phyloP scores from a whole-genome alignment of 2,329 filamentous ascomycete species.

The Fusarium papillatum region DNA sequence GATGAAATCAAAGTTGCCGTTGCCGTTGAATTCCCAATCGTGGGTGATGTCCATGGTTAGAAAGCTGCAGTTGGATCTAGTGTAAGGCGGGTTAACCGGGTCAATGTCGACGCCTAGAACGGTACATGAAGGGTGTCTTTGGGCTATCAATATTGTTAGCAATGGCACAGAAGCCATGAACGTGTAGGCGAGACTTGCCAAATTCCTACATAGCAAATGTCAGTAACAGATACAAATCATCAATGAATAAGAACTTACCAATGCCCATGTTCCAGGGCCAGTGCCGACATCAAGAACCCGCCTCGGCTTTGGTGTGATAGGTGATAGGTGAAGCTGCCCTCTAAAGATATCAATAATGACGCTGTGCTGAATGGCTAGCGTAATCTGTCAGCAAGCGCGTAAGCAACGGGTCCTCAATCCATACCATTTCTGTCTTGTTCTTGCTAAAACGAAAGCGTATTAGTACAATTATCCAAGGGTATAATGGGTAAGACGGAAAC shows the following conservation, averaged over 20 bases:
- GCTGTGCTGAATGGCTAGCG: constrained; percentile 38
- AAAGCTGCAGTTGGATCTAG: constrained; percentile 34
- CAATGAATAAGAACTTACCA: constrained; percentile 17
- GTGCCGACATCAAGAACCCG: constrained; percentile 38
- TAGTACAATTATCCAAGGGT: constrained; percentile 16
- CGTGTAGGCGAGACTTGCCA: constrained; percentile 15
- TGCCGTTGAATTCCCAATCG: constrained; percentile 33
- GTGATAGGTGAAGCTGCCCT: constrained; percentile 37
- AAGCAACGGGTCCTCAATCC: neutral
- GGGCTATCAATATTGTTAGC: constrained; percentile 27
- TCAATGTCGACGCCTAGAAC: constrained; percentile 40
- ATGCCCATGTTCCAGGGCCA: constrained; percentile 36
- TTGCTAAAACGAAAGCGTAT: constrained; percentile 29
- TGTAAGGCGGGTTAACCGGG: constrained; percentile 28
- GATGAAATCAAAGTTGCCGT: constrained; percentile 34
- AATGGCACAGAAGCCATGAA: neutral
- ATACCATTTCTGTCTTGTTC: constrained; percentile 43
- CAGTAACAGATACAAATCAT: neutral
- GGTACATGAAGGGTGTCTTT: constrained; percentile 35
- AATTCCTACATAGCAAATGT: constrained; percentile 32
- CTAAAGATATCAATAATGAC: constrained; percentile 38
- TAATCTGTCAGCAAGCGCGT: constrained; percentile 18
- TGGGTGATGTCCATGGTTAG: constrained; percentile 33
- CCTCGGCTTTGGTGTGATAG: constrained; percentile 29
- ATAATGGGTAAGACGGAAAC: neutral